These are phyloP conservation scores for Tremellales sp. DNA, from an alignment of 1,284 basidiomycete species.

Conservation along the genomic window DNA sequence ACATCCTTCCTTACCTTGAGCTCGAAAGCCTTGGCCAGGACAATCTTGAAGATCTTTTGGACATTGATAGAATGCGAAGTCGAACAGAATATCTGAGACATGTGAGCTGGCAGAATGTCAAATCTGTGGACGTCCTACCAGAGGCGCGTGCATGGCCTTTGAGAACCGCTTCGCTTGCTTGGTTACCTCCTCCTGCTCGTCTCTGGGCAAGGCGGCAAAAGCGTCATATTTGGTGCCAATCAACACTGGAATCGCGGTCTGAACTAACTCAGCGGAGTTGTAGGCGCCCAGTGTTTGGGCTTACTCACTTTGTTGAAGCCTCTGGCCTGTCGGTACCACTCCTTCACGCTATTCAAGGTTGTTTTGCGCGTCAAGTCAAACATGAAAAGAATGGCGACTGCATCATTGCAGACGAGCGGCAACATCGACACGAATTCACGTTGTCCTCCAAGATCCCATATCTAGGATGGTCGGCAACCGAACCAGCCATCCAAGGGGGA, in stretches of 20 bases:
- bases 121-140: too few relatives aligned
- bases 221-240: slow-evolving; percentile 98
- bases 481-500: too few relatives aligned
- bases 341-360: slow-evolving; percentile 95
- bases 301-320: slow-evolving; percentile 90
- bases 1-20: slow-evolving; percentile 42
- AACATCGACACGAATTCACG: slow-evolving; percentile 99
- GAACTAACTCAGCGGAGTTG: slow-evolving; percentile 1
- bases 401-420: slow-evolving; percentile 95
- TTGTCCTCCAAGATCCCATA: slow-evolving; percentile 98
- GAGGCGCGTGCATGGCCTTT: slow-evolving; percentile 94
- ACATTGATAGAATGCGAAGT: slow-evolving; percentile 98
- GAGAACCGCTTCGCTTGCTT: slow-evolving; percentile 97
- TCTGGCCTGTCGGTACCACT: slow-evolving; percentile 97
- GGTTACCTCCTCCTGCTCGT: slow-evolving; percentile 98
- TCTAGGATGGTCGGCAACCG: slow-evolving; percentile 47
- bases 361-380: slow-evolving; percentile 96
- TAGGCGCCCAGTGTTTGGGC: too few relatives aligned
- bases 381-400: slow-evolving; percentile 98
- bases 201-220: slow-evolving; percentile 89
- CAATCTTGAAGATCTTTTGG: slow-evolving; percentile 93
- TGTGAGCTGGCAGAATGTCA: neutral
- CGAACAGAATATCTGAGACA: slow-evolving; percentile 78
- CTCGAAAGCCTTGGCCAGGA: slow-evolving; percentile 50
- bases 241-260: slow-evolving; percentile 93